Conservation (phyloP, 75 land plant species). For the Pseudotsuga menziesii region DNA sequence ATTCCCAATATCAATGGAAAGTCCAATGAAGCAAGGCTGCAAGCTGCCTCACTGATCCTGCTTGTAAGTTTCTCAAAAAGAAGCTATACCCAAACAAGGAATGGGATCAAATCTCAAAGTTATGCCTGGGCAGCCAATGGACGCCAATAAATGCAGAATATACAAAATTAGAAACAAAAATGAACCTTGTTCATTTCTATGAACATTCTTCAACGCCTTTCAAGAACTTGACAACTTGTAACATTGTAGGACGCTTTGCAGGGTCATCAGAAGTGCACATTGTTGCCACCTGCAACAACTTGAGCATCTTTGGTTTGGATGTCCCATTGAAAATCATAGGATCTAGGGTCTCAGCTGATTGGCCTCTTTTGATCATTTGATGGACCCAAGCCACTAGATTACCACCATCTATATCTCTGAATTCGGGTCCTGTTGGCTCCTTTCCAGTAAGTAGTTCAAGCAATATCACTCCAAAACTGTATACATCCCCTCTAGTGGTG, state of each 20-base stretch:
- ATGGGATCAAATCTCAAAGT: too few relatives aligned
- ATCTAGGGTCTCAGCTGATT: slow-evolving; percentile 28
- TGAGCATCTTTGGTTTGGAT: slow-evolving; percentile 26
- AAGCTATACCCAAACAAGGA: too few relatives aligned
- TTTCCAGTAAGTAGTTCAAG: slow-evolving; percentile 63
- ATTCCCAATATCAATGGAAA: too few relatives aligned
- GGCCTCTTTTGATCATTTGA: slow-evolving; percentile 30
- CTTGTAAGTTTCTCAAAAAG: too few relatives aligned
- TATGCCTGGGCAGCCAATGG: too few relatives aligned
- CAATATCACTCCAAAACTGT: slow-evolving; percentile 52
- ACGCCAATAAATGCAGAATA: too few relatives aligned
- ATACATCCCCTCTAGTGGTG: slow-evolving; percentile 61
- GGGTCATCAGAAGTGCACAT: slow-evolving; percentile 49
- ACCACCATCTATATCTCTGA: slow-evolving; percentile 30
- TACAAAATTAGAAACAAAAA: too few relatives aligned
- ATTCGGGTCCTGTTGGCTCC: slow-evolving; percentile 52
- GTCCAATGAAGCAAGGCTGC: too few relatives aligned
- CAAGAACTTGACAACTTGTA: slow-evolving; percentile 39
- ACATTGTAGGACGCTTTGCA: slow-evolving; percentile 35
- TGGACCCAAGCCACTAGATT: slow-evolving; percentile 47
- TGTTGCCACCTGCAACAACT: slow-evolving; percentile 36
- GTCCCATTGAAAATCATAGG: slow-evolving; percentile 20
- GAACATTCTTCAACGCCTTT: not conserved
- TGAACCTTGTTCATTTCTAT: too few relatives aligned
- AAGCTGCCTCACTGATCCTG: slow-evolving; percentile 11